Evolutionary conservation across 1,284 basidiomycete genomes (phyloP), one percentile per base, ranked within the genome.

Genomic region (Ceratobasidium sp.): DNA sequence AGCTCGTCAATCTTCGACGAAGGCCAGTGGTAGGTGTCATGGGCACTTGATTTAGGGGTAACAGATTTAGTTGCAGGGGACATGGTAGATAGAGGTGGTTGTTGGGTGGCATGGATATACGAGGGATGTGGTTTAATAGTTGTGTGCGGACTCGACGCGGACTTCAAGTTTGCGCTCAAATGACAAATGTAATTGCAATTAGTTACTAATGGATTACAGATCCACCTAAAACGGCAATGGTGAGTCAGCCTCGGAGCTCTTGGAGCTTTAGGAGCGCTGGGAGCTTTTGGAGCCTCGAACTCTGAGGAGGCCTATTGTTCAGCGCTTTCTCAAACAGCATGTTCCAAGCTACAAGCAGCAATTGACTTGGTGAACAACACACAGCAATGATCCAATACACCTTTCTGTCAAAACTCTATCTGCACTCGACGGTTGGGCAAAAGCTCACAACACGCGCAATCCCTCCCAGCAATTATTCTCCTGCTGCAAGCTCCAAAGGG

Each of bases 171-270:
- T n/a, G n/a, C n/a, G n/a, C n/a, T n/a, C n/a, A n/a, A n/a, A n/a
- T n/a, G n/a, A n/a, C n/a, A n/a, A n/a, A n/a, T n/a, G n/a, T n/a
- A n/a, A n/a, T n/a, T n/a, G n/a, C n/a, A n/a, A n/a, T n/a, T n/a
- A n/a, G n/a, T n/a, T n/a, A n/a, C n/a, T n/a, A n/a, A n/a, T n/a
- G n/a, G n/a, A n/a, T n/a, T n/a, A n/a, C n/a, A n/a, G n/a, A n/a
- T n/a, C n/a, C n/a, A n/a, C n/a, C n/a, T n/a, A n/a, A n/a, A n/a
- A n/a, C n/a, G n/a, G n/a, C n/a, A n/a, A n/a, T n/a, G n/a, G n/a
- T n/a, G n/a, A n/a, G n/a, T n/a, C n/a, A n/a, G 44, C 20, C 26
- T 56, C 54, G 54, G 54, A 56, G 54, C 54, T 20, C n/a, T 56
- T 20, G 54, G 54, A 56, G 54, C 54, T 7, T 56, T 56, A 7